Evolutionary conservation across 139 green algal genomes (phyloP), one percentile per base, ranked within the genome.

Genomic region (Picochlorum sp.): DNA sequence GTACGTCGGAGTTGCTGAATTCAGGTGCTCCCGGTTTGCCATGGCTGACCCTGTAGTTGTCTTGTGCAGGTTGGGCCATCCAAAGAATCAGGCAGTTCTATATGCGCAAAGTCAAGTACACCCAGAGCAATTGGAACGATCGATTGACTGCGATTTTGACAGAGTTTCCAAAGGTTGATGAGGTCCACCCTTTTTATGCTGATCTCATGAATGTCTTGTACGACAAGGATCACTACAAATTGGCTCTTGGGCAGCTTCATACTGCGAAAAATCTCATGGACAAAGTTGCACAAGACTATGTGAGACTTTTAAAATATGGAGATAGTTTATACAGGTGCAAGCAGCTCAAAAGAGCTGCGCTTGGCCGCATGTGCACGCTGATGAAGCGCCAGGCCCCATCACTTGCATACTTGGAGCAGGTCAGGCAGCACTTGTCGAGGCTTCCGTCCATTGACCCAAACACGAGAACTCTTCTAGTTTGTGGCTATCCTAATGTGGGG

Each of bases 181-280:
- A 98, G 58, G 91, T 99, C 56, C 94, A 99, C 74, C 94, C 94
- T 24, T 99, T 99, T 71, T 99, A 98, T 73, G 62, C 70, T 16
- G 94, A 99, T 80, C 80, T 99, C 47, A 81, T 99, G 49, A 99
- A 99, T 69, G 94, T 99, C 26, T 82, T 99, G 44, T 99, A 99
- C 68, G 94, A 99, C 75, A 94, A 92, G 23, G 94, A 99, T 77
- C 94, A 99, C 82, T 99, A 97, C 86, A 99, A 99, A 80, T 84
- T 99, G 45, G 94, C 94, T 32, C 82, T 99, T 38, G 94, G 94
- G 3, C 94, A 98, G 83, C 73, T 99, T 21, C 90, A 95, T 76
- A 91, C 83, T 20, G 91, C 92, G 6, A 76, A 87, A 41, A 91
- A 90, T 70, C 74, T 99, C 2, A 96, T 99, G 37, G 90, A 97